Evolutionary conservation across 208 protist genomes (phyloP), one percentile per base, ranked within the genome.

Genomic region (Wallacemonas collosoma): DNA sequence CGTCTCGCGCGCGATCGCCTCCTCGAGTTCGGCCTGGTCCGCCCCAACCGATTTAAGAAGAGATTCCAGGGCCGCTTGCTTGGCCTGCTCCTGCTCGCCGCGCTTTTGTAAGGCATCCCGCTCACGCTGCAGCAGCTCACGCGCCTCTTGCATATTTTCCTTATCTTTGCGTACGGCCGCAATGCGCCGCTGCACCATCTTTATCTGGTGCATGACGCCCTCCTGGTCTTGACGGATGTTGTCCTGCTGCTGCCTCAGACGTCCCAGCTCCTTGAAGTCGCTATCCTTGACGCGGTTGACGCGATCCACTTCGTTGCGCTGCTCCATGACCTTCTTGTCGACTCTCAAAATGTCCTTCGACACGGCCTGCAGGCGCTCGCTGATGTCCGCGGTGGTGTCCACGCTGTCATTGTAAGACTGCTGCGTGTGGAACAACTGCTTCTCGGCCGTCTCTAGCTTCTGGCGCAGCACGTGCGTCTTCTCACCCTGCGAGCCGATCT

Each of bases 391-490:
- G 48, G 97, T 98, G 36, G 91, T 91, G 65, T 92, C 89, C 1
- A 98, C 82, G 56, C 93, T 90, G 65, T 98, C 95, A 69, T 98
- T 94, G 71, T 97, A 91, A 2, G 90, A 93, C 77, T 95, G 88
- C 72, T 94, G 82, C 1, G 89, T 95, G 75, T 93, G 87, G 65
- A 85, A 93, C 15, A 95, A 76, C 66, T 98, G 90, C 68, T 89
- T 90, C 61, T 96, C 85, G 11, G 90, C 93, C 26, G 86, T 97
- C 47, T 98, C 93, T 11, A 93, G 72, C 75, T 98, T 96, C 60
- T 98, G 94, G 71, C 80, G 72, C 26, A 96, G 72, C 11, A 69
- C 61, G 57, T 94, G 86, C 40, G 67, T 83, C 67, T 85, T 81
- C 14, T 66, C 72, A 39, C 86, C 62, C 58, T 94, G 79, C 67